These are phyloP conservation scores for Endocarpon pusillum DNA, from an alignment of 495 filamentous ascomycete genomes.

Conservation along the genomic window DNA sequence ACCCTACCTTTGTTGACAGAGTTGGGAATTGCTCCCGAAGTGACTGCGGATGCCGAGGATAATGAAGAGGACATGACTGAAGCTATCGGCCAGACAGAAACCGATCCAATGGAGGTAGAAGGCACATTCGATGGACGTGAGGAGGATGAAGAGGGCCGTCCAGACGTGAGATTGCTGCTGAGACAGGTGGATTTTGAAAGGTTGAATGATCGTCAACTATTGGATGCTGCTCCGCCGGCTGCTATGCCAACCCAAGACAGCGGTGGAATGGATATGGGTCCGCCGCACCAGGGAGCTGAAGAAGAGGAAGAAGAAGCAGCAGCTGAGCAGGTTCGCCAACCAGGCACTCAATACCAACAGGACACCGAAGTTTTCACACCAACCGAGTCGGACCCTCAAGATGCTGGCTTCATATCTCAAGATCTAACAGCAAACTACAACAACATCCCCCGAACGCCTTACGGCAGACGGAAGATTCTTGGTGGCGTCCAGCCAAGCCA, in stretches of 20 bases:
- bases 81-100: slow-evolving; percentile 25
- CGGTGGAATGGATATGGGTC: slow-evolving; percentile 35
- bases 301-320: slow-evolving; percentile 51
- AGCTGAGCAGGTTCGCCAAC: slow-evolving; percentile 22
- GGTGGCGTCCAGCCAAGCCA: slow-evolving; percentile 39
- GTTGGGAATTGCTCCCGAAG: slow-evolving; percentile 25
- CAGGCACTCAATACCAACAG: too few relatives aligned
- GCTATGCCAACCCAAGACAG: slow-evolving; percentile 23
- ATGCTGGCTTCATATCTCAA: slow-evolving; percentile 47
- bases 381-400: slow-evolving; percentile 49
- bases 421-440: slow-evolving; percentile 16
- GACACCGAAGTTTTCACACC: slow-evolving; percentile 53
- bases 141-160: slow-evolving; percentile 18
- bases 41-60: slow-evolving; percentile 30
- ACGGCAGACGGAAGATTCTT: slow-evolving; percentile 18
- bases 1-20: neutral
- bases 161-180: slow-evolving; percentile 16
- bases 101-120: slow-evolving; percentile 26
- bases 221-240: slow-evolving; percentile 25
- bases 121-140: slow-evolving; percentile 30
- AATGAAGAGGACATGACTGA: slow-evolving; percentile 31
- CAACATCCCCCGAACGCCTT: slow-evolving; percentile 24
- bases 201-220: slow-evolving; percentile 30
- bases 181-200: slow-evolving; percentile 14
- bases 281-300: too few relatives aligned